Evolutionary conservation across 352 stramenopile genomes (phyloP).

Genomic region (Aphanomyces invadans): DNA sequence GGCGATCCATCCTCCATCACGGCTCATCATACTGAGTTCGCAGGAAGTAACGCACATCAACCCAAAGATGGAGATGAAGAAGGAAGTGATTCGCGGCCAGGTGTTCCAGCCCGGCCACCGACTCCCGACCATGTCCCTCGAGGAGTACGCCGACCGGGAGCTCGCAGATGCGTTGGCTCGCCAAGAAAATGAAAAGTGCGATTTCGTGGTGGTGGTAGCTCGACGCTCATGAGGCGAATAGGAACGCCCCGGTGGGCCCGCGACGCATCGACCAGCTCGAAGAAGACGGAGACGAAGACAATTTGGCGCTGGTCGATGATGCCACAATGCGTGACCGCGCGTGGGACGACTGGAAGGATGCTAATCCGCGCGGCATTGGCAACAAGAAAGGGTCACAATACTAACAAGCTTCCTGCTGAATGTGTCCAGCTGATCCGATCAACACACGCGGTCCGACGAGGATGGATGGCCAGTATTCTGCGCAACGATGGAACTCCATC

Average conservation of each 20-base stretch:
- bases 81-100: slow-evolving; percentile 71
- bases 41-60: slow-evolving; percentile 81
- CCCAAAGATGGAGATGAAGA: slow-evolving; percentile 77
- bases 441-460: too few relatives aligned
- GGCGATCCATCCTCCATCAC: slow-evolving; percentile 5
- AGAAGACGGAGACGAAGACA: slow-evolving; percentile 93
- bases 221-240: slow-evolving; percentile 15
- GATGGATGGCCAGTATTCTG: too few relatives aligned
- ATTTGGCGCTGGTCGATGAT: slow-evolving; percentile 87
- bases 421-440: too few relatives aligned
- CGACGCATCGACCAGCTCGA: slow-evolving; percentile 91
- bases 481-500: too few relatives aligned
- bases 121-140: slow-evolving; percentile 92
- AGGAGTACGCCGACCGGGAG: slow-evolving; percentile 89
- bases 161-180: slow-evolving; percentile 82
- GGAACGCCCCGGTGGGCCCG: slow-evolving; percentile 45
- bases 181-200: slow-evolving; percentile 64
- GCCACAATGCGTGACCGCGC: slow-evolving; percentile 88
- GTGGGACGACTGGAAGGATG: slow-evolving; percentile 97
- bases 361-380: slow-evolving; percentile 91
- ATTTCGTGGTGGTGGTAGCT: background rate
- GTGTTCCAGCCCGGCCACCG: slow-evolving; percentile 95
- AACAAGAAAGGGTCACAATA: slow-evolving; percentile 95
- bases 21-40: too few relatives aligned
- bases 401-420: too few relatives aligned